Percentiles rank a stretch among this genome's conserved stretches.
Conservation (phyloP, 345 rosid species). For the Camelina laxa region DNA sequence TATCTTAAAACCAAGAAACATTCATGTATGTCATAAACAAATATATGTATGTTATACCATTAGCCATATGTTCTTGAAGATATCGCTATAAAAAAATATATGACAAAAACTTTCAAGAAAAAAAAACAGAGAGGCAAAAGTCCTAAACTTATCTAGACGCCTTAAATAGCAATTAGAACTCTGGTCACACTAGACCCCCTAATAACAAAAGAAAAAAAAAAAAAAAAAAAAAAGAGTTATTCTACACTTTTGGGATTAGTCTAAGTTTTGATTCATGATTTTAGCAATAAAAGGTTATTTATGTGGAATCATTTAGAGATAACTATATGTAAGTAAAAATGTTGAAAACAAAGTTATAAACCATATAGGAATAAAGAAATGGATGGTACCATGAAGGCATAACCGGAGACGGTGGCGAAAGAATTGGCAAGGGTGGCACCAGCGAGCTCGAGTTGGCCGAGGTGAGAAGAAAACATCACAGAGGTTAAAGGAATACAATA, state of each 20-base stretch:
- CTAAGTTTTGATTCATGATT: too few relatives aligned
- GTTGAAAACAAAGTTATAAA: background rate
- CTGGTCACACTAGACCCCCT: too few relatives aligned
- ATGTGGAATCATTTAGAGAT: background rate
- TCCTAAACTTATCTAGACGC: background rate
- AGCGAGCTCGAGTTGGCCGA: slow-evolving; percentile 75
- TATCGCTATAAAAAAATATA: too few relatives aligned
- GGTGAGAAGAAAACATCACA: slow-evolving; percentile 83
- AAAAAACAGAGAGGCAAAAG: background rate
- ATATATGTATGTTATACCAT: background rate
- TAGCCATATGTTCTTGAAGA: background rate
- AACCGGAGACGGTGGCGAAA: slow-evolving; percentile 83
- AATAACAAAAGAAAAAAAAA: too few relatives aligned
- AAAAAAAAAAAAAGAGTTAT: too few relatives aligned
- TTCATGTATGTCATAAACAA: background rate
- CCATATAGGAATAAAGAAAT: background rate
- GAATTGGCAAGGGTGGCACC: slow-evolving; percentile 89
- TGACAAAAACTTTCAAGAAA: too few relatives aligned
- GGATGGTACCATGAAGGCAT: slow-evolving; percentile 69
- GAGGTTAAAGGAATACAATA: slow-evolving; percentile 65
- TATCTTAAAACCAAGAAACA: slow-evolving; percentile 41
- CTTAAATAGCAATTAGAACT: too few relatives aligned
- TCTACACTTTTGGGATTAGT: too few relatives aligned
- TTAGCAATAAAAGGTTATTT: too few relatives aligned
- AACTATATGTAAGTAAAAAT: too few relatives aligned